These are phyloP conservation scores for Cicer bijugum DNA, from an alignment of 306 rosid species.

Conservation along the genomic window DNA sequence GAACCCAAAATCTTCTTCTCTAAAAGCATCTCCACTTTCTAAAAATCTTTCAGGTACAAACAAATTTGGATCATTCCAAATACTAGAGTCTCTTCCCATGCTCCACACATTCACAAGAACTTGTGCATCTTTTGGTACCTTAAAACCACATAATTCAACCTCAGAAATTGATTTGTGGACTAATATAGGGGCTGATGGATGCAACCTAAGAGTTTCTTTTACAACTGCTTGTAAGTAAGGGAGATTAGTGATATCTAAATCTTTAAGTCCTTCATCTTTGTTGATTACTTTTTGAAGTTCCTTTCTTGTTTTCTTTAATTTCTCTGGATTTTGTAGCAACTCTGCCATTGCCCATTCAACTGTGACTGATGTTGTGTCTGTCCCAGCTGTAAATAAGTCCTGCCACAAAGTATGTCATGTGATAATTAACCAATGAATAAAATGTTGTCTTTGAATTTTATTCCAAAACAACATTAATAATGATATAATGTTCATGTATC, in stretches of 20 bases:
- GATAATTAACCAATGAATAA: no score
- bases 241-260: constrained; percentile 38
- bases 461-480: no score
- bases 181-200: constrained; percentile 47
- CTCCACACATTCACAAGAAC: constrained; percentile 41
- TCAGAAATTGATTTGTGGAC: constrained; percentile 27
- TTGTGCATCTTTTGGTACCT: constrained; percentile 33
- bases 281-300: constrained; percentile 29
- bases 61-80: constrained; percentile 26
- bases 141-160: constrained; percentile 19
- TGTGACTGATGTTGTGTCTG: constrained; percentile 38
- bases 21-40: neutral
- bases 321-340: constrained; percentile 35
- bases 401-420: neutral
- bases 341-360: constrained; percentile 45
- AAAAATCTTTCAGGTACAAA: constrained; percentile 47
- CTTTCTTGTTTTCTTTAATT: neutral
- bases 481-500: no score
- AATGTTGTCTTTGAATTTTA: no score
- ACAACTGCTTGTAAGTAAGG: constrained; percentile 42
- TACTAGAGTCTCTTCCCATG: constrained; percentile 37
- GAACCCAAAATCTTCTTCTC: constrained; percentile 22
- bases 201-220: constrained; percentile 47
- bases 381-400: constrained; percentile 43
- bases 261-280: neutral